A percentile compares a stretch with the other conserved stretches of the same genome.
These are phyloP conservation scores for Apiospora hydei DNA, from an alignment of 2,329 filamentous ascomycete species.

Conservation along the genomic window DNA sequence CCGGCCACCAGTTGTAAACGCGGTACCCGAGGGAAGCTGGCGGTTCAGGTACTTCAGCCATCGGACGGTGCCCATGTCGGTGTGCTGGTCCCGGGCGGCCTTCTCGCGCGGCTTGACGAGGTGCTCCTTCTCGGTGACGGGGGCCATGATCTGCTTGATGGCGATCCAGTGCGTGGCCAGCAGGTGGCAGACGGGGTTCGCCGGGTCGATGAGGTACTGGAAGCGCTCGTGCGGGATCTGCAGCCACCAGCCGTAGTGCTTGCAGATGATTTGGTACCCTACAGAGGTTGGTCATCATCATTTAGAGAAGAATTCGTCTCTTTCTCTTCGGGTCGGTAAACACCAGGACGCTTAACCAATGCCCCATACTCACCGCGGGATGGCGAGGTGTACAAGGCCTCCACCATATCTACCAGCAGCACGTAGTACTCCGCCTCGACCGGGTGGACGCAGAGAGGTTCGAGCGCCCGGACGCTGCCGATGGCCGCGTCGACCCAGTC, in stretches of 20 bases:
- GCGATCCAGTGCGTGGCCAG: constrained; percentile 63
- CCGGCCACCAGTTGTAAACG: constrained; percentile 59
- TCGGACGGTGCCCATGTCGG: constrained; percentile 52
- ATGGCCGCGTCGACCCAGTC: constrained; percentile 57
- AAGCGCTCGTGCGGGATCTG: constrained; percentile 61
- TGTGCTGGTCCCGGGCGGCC: constrained; percentile 35
- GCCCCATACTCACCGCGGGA: constrained; percentile 53
- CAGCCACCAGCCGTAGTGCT: constrained; percentile 66
- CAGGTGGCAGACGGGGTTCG: constrained; percentile 54
- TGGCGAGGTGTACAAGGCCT: constrained; percentile 60
- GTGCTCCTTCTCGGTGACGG: constrained; percentile 52
- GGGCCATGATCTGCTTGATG: constrained; percentile 61
- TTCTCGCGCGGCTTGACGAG: constrained; percentile 26
- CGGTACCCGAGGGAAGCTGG: constrained; percentile 52
- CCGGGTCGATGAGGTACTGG: constrained; percentile 55
- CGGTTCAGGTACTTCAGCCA: constrained; percentile 61
- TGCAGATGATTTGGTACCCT: constrained; percentile 59
- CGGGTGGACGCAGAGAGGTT: constrained; percentile 50
- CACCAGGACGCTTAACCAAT: neutral
- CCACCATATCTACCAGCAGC: constrained; percentile 54
- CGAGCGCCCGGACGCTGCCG: constrained; percentile 50
- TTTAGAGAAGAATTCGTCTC: neutral
- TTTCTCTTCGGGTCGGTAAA: too few relatives aligned
- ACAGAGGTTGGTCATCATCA: neutral
- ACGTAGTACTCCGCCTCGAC: constrained; percentile 56